These are phyloP conservation scores for Cryphonectria naterciae DNA, from an alignment of 2,329 filamentous ascomycete species.

Conservation along the genomic window DNA sequence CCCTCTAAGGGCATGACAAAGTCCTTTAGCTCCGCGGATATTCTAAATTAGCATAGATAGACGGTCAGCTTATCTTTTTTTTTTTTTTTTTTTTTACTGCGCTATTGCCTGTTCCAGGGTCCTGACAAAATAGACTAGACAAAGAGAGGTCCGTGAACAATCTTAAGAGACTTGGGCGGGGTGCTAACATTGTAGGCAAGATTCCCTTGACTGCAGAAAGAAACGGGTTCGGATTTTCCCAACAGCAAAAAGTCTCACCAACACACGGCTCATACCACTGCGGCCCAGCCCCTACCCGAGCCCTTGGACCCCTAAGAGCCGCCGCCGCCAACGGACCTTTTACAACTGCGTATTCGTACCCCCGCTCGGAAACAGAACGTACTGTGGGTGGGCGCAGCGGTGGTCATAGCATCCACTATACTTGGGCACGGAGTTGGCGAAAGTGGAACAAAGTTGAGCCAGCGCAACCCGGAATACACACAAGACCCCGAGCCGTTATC, in stretches of 20 bases:
- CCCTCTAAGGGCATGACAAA: neutral
- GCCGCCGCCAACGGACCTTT: neutral
- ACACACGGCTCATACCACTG: neutral
- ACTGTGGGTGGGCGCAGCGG: neutral
- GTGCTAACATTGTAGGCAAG: neutral
- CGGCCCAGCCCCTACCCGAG: neutral
- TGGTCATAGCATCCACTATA: neutral
- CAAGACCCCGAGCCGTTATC: slow-evolving; percentile 11
- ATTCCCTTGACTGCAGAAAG: neutral
- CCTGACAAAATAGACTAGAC: neutral
- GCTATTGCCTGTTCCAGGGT: neutral
- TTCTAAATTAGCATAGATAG: neutral
- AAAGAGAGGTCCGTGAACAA: neutral
- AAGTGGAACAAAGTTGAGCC: neutral
- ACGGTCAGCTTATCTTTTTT: neutral
- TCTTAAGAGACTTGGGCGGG: neutral
- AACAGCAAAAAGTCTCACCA: neutral
- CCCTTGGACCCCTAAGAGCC: neutral
- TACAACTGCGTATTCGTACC: neutral
- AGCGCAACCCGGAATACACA: neutral
- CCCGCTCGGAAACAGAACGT: neutral
- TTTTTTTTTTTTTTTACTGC: neutral
- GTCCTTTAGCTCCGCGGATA: neutral
- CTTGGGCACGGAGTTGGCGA: neutral
- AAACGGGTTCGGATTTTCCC: neutral